phyloP scores from a whole-genome alignment of 2,329 filamentous ascomycete species.

The Fusarium tanahbumbuense region DNA sequence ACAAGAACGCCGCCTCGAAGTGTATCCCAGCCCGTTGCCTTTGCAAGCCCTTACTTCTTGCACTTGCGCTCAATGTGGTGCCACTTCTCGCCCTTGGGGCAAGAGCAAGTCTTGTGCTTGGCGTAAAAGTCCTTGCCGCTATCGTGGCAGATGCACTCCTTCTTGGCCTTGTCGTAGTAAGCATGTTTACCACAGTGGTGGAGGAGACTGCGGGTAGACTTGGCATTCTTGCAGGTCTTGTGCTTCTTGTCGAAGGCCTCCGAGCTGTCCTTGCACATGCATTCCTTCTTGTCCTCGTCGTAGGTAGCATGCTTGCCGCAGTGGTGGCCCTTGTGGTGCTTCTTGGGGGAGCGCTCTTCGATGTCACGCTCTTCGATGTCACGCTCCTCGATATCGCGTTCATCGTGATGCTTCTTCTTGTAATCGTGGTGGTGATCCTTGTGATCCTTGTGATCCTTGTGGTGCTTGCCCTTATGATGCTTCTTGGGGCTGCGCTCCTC shows the following conservation, averaged over 20 bases:
- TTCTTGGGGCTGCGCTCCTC: not conserved
- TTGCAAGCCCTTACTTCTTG: not conserved
- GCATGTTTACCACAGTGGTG: conserved; percentile 25
- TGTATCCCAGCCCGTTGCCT: not conserved
- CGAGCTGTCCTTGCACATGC: not conserved
- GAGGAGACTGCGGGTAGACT: not conserved
- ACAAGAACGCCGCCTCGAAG: not conserved
- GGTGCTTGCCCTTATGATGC: not conserved
- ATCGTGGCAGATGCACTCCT: conserved; percentile 22
- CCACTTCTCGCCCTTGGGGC: conserved; percentile 33
- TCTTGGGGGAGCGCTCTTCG: not conserved
- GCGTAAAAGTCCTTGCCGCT: conserved; percentile 12
- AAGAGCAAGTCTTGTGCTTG: conserved; percentile 25
- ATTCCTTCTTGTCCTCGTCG: not conserved
- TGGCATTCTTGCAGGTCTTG: not conserved
- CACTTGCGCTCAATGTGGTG: conserved; percentile 25
- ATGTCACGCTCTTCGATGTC: not conserved
- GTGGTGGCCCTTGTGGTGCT: not conserved
- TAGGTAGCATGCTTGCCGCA: conserved; percentile 1
- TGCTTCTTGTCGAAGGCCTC: not conserved
- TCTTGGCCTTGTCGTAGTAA: conserved; percentile 10
- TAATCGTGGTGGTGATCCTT: not conserved
- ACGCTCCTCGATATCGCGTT: not conserved
- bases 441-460: not conserved
- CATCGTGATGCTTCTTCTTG: not conserved